Evolutionary conservation across 495 filamentous ascomycete genomes (phyloP), one percentile per base, ranked within the genome.

Genomic region (Hypoxylon fuscum): DNA sequence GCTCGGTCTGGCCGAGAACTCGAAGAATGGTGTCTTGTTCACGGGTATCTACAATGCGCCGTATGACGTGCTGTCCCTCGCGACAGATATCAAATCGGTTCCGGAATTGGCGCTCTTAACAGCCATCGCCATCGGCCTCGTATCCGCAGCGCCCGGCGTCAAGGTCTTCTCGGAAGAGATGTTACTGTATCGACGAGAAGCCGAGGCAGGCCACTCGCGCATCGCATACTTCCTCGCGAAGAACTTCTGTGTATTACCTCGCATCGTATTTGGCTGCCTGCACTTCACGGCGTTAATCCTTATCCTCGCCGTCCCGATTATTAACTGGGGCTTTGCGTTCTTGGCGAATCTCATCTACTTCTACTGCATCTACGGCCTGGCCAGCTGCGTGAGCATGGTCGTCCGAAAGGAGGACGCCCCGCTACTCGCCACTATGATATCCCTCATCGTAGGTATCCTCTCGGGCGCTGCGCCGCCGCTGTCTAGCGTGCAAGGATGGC

Each of bases 181-280:
- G 67, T 64, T 82, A 11, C 73, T 83, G 29, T 82, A 81, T 55
- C 72, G 72, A 22, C 79, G 83, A 1, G 83, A 85, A 68, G 72
- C 80, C 0, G 76, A 80, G 21, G 74, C 79, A 0, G 81, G 84
- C 0, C 84, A 87, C 62, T 84, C 81, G 45, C 62, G 76, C 18
- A 66, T 77, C 32, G 82, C 85, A 0, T 85, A 86, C 55, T 87
- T 81, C 70, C 25, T 84, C 0, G 83, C 81, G n/a, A 87, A 87
- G 64, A 73, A 79, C 12, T 9, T 86, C 0, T 73, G 77, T 0
- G 78, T 78, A 0, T 12, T 83, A 1, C 74, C 78, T 1, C 70
- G 83, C 5, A 83, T 86, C 71, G 56, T 75, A 0, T 66, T 85
- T n/a, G 77, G 73, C 3, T 76, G 74, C 47, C 64, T 85, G 15